A percentile compares a stretch with the other conserved stretches of the same genome.
Evolutionary conservation across 2,329 filamentous ascomycete species (phyloP).

Genomic region (Talaromyces amestolkiae): DNA sequence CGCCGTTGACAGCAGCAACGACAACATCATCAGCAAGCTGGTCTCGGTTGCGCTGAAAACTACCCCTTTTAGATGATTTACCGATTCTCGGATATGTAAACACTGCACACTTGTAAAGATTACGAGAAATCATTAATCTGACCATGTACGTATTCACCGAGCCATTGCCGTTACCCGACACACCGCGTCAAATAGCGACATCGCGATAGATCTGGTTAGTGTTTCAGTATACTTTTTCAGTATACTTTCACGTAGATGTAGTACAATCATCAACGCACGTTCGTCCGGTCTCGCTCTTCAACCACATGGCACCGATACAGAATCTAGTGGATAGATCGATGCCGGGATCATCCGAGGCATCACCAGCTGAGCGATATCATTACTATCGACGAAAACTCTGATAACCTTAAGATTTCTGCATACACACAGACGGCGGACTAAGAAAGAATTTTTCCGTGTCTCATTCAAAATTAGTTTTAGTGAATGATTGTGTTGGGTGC

Average conservation of each 20-base stretch:
- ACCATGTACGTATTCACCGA: not conserved
- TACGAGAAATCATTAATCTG: not conserved
- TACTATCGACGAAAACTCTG: not conserved
- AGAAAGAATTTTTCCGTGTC: not conserved
- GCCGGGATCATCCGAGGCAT: conserved; percentile 11
- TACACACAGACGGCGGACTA: not conserved
- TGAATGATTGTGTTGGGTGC: not conserved
- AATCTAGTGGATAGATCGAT: not conserved
- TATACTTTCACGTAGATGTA: not conserved
- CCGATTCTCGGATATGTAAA: not conserved
- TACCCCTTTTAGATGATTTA: no score
- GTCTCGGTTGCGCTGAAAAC: not conserved
- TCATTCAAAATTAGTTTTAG: not conserved
- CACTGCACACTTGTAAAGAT: not conserved
- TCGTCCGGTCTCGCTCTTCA: conserved; percentile 1
- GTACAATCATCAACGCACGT: not conserved
- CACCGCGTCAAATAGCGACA: not conserved
- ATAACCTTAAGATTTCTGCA: not conserved
- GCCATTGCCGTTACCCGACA: not conserved
- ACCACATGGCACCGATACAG: not conserved
- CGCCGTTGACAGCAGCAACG: not conserved
- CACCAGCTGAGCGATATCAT: not conserved
- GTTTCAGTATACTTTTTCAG: not conserved
- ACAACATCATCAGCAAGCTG: not conserved
- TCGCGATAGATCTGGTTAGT: not conserved